Evolutionary conservation across 148 eudicot species (phyloP).

Genomic region (Tetragonia tetragonoides): DNA sequence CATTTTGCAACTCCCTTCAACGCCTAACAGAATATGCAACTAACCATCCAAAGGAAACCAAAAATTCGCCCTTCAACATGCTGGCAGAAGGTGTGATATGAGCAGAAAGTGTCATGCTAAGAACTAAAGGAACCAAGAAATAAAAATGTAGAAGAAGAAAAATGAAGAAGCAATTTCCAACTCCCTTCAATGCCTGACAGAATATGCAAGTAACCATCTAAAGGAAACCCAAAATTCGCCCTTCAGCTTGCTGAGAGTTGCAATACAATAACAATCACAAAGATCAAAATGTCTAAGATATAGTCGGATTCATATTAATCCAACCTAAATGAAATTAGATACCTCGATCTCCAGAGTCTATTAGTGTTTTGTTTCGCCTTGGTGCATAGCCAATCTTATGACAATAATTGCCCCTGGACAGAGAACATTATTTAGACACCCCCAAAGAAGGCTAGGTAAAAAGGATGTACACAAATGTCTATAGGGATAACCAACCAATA

Average conservation of each 20-base stretch:
- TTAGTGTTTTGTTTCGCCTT: slow-evolving; percentile 39
- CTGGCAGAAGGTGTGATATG: no score
- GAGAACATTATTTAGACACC: slow-evolving; percentile 18
- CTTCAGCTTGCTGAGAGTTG: no score
- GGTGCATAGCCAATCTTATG: slow-evolving; percentile 90
- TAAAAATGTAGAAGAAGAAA: neutral
- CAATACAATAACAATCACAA: no score
- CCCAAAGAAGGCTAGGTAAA: neutral
- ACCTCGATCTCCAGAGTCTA: slow-evolving; percentile 41
- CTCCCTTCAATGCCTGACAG: neutral
- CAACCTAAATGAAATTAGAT: slow-evolving; percentile 17
- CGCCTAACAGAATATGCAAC: no score
- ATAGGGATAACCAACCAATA: slow-evolving; percentile 59
- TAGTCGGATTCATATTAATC: no score
- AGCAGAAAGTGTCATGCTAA: no score
- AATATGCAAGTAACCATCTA: no score
- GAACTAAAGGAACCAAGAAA: neutral
- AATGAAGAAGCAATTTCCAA: neutral
- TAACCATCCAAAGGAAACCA: no score
- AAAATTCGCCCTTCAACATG: no score
- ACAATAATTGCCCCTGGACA: slow-evolving; percentile 54
- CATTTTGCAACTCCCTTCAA: no score
- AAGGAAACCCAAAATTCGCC: no score
- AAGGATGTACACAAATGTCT: slow-evolving; percentile 5
- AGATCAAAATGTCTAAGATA: no score